Base-by-base conservation (phyloP, 148 eudicot genomes). In the Rhododendron molle region DNA sequence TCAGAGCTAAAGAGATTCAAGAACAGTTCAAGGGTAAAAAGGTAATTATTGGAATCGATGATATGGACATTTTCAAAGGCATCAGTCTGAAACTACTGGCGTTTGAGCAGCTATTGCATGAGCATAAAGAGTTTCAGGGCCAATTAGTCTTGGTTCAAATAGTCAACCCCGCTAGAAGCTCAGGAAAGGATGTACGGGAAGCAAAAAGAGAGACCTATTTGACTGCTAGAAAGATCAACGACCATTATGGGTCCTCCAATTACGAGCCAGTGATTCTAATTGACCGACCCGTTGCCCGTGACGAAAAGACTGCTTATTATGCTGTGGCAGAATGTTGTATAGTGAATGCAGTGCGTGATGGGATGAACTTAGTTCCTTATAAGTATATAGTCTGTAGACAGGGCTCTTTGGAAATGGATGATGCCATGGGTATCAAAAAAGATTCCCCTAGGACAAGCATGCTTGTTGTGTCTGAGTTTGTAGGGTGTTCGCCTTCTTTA, bases 11-110 rank as follows among this genome's bases (percentile, higher is more conserved):
- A 85, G 95, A 93, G 83, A 87, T 94, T 73, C 90, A 89, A 82
- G 92, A 93, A 58, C 91, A 87, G 69, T 93, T 89, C 67, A 88
- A 81, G 86, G 93, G 90, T 83, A 91, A 91, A 88, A 92, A 89
- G 74, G 82, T 94, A 80, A 91, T 94, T 34, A 56, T 94, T 52
- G 95, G 95, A n/a, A 85, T 94, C 81, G 96, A 93, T 91, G 95
- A 94, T 85, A 90, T 93, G 95, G 97, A 94, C 80, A 91, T 94
- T 52, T 94, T 94, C 26, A 93, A 94, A 90, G 97, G 97, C 78
- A 91, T 94, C 69, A 92, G 91, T 88, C 87, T 94, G 43, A 94
- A 94, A 72, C 62, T 94, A 15, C 82, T 93, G 87, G 95, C 97
- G 1, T 77, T 94, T 23, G 97, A 94, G 86, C 95, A 92, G 44